These are phyloP conservation scores for Reticulascus tulasneorum DNA, from an alignment of 2,329 filamentous ascomycete species.

Conservation along the genomic window DNA sequence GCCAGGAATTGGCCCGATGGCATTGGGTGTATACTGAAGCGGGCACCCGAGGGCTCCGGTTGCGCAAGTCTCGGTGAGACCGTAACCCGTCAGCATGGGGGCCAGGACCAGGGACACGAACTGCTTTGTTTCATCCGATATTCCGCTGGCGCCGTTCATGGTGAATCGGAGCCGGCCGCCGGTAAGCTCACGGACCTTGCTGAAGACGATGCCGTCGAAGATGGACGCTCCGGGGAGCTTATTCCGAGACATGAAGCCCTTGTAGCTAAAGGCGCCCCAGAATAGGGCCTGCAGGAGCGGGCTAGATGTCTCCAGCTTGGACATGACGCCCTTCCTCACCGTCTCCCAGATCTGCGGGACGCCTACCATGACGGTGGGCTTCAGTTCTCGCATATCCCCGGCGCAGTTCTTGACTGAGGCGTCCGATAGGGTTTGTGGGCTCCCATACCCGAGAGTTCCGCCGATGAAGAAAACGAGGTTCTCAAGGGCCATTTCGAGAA, in stretches of 20 bases:
- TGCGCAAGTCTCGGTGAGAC: slow-evolving; percentile 87
- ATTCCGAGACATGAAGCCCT: slow-evolving; percentile 52
- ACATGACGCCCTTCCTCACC: slow-evolving; percentile 88
- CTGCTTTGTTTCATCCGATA: slow-evolving; percentile 79
- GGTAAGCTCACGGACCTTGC: slow-evolving; percentile 84
- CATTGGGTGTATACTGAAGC: slow-evolving; percentile 72
- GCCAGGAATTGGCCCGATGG: slow-evolving; percentile 74
- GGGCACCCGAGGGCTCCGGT: slow-evolving; percentile 82
- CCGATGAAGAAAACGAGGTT: slow-evolving; percentile 87
- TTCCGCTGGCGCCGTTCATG: slow-evolving; percentile 90
- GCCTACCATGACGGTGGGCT: slow-evolving; percentile 85
- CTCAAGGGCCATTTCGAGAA: slow-evolving; percentile 94
- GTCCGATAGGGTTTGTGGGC: slow-evolving; percentile 83
- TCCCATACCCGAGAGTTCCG: slow-evolving; percentile 89
- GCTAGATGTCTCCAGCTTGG: slow-evolving; percentile 70
- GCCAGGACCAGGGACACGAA: slow-evolving; percentile 92
- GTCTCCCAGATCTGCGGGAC: slow-evolving; percentile 98
- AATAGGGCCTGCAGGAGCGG: slow-evolving; percentile 72
- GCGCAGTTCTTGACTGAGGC: slow-evolving; percentile 81
- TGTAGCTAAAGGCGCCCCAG: slow-evolving; percentile 59
- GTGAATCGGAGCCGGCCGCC: slow-evolving; percentile 84
- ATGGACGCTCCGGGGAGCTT: slow-evolving; percentile 64
- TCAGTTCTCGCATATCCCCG: slow-evolving; percentile 90
- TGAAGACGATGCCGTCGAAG: slow-evolving; percentile 83
- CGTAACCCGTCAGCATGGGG: slow-evolving; percentile 93